Evolutionary conservation across 306 rosid genomes (phyloP).

Genomic region (Prunus dulcis): DNA sequence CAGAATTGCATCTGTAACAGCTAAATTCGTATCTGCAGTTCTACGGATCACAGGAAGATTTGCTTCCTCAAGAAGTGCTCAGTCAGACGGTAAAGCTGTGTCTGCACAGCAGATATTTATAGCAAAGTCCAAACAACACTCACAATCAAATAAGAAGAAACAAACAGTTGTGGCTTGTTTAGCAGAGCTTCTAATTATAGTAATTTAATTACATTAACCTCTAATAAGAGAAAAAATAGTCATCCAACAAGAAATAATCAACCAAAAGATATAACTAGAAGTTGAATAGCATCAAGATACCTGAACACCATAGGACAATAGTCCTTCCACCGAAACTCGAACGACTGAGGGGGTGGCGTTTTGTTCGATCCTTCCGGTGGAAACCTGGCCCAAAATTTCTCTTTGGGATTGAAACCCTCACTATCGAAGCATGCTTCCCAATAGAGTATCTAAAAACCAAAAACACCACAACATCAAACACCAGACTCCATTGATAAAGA

Average conservation of each 20-base stretch:
- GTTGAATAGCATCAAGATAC: too few species aligned
- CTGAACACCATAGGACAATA: conserved; percentile 71
- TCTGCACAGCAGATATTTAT: conserved; percentile 39
- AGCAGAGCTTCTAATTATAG: not conserved
- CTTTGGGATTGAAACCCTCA: conserved; percentile 69
- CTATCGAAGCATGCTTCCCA: conserved; percentile 79
- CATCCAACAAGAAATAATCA: too few species aligned
- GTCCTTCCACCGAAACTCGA: conserved; percentile 93
- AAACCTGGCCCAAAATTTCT: conserved; percentile 96
- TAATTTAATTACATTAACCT: not conserved
- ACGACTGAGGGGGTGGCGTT: conserved; percentile 89
- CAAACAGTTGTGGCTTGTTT: not conserved
- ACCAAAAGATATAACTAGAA: too few species aligned
- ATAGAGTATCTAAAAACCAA: conserved; percentile 58
- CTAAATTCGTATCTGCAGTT: conserved; percentile 84
- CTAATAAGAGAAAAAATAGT: not conserved
- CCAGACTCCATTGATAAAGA: not conserved
- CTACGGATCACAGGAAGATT: conserved; percentile 61
- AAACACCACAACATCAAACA: conserved; percentile 7
- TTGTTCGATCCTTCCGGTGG: conserved; percentile 81
- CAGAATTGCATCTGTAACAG: conserved; percentile 80
- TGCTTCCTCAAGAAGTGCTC: conserved; percentile 77
- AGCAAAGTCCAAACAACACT: not conserved
- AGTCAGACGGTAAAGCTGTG: conserved; percentile 81
- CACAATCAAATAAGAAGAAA: not conserved